Base-by-base conservation (phyloP, 129 eudicot genomes). In the Tagetes patula region DNA sequence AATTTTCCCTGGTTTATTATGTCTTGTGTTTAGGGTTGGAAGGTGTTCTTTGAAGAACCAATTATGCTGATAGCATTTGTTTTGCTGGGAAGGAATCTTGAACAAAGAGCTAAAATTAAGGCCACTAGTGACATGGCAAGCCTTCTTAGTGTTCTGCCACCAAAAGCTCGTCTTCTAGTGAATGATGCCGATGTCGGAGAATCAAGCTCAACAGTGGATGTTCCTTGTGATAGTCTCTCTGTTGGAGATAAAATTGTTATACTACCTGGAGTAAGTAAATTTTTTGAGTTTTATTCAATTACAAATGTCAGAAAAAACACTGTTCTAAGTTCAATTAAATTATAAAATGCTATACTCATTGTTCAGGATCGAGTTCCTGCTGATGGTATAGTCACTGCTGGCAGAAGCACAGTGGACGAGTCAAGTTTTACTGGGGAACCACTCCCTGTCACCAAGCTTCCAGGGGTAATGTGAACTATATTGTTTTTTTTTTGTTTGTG, bases 381-480 rank as follows among this genome's bases (percentile, higher is more conserved):
- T 75, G 99, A 95, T 88, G 99, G 99, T 70, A 77, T 86, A 68
- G 97, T 95, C 70, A 86, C 76, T 79, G 89, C 97, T 75, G 99
- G 99, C 73, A 90, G 99, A 86, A 95, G 99, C 82, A 75, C 97
- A 58, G 89, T 95, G 70, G 99, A 95, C 33, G 99, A 95, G 78
- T 95, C 99, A 65, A 95, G 99, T 74, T 95, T 95, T 75, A 90
- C 99, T 0, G 99, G 99, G 69, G 99, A 95, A 79, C 99, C 97
- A 70, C 82, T 95, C 55, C 99, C 99, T 4, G 96, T 95, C 67
- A 95, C 97, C 42, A 95, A 95, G 76, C 85, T 95, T 78, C 93
- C 96, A 13, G 99, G 99, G 96, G 99, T 90, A 86, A 76, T 80
- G 42, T 65, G 71, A 72, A 49, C 69, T 54, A 54, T 52, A 38